Evolutionary conservation across 352 stramenopile species (phyloP), one percentile per base, ranked within the genome.

Genomic region (Phytophthora ramorum): DNA sequence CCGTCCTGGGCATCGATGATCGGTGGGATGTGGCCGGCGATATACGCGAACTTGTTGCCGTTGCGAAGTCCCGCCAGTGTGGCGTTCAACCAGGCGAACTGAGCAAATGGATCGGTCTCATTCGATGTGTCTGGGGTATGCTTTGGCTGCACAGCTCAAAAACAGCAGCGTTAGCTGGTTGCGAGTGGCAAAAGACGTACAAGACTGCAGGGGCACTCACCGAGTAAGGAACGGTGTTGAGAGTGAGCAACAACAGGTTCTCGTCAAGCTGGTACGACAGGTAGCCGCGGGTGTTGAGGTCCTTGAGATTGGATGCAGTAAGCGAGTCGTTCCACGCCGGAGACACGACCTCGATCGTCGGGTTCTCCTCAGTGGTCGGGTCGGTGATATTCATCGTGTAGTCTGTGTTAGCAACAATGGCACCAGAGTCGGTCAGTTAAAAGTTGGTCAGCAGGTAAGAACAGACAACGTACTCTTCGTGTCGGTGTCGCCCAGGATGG

Each of bases 1-100:
- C 88, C 87, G 20, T 86, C 74, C 60, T 89, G 96, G 50, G 86
- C 95, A 61, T 96, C 90, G n/a, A 98, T 82, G 28, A 95, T 82
- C 8, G 93, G 93, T 4, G 91, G 78, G 58, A 98, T 97, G 66
- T 98, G 93, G 8, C 92, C 92, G 14, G 85, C 71, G 49, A 98
- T 90, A 61, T 92, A 96, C 10, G 88, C 90, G 37, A 79, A 83
- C 49, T 82, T 83, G 24, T 71, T 56, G 7, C 66, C 52, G 10
- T 71, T 37, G 12, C 73, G 68, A 7, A 91, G 75, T 7, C 66
- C 43, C 2, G 52, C 26, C 1, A 98, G 66, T 17, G 86, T 89
- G 35, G 70, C 48, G 43, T 90, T 80, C 13, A 98, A 73, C 93
- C 93, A 98, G 12, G 49, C 66, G 56, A 98, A 98, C 69, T 98